phyloP scores from a whole-genome alignment of 306 rosid species.

The Medicago arabica region DNA sequence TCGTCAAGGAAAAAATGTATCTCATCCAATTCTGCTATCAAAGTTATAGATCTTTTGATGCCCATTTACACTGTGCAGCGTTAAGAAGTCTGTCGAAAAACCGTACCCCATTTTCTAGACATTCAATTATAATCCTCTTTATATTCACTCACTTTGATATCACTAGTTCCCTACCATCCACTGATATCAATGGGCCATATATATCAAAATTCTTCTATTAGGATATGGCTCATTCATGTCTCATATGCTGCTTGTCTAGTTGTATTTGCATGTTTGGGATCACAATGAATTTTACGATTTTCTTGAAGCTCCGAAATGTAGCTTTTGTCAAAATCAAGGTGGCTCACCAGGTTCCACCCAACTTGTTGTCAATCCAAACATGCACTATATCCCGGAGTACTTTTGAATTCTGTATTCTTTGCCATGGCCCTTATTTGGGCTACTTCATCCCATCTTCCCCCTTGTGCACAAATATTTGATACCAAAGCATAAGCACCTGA shows the following conservation, averaged over 20 bases:
- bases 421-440: conserved; percentile 43
- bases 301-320: neutral
- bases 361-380: neutral
- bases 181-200: conserved; percentile 2
- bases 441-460: conserved; percentile 61
- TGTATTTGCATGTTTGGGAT: conserved; percentile 29
- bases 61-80: neutral
- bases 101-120: neutral
- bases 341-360: neutral
- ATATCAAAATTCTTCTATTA: conserved; percentile 18
- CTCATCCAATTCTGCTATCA: neutral
- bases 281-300: neutral
- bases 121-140: neutral
- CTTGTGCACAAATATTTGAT: conserved; percentile 52
- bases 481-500: conserved; percentile 47
- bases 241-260: conserved; percentile 13
- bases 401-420: conserved; percentile 43
- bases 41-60: conserved; percentile 7
- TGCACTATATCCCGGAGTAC: conserved; percentile 50
- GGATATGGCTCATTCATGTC: conserved; percentile 29
- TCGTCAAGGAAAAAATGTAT: conserved; percentile 1
- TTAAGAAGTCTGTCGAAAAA: no score
- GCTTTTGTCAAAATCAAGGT: neutral
- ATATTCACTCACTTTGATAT: neutral
- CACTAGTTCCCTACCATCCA: neutral